Conservation (phyloP, 2,329 filamentous ascomycete species). For the Colletotrichum gloeosporioides region DNA sequence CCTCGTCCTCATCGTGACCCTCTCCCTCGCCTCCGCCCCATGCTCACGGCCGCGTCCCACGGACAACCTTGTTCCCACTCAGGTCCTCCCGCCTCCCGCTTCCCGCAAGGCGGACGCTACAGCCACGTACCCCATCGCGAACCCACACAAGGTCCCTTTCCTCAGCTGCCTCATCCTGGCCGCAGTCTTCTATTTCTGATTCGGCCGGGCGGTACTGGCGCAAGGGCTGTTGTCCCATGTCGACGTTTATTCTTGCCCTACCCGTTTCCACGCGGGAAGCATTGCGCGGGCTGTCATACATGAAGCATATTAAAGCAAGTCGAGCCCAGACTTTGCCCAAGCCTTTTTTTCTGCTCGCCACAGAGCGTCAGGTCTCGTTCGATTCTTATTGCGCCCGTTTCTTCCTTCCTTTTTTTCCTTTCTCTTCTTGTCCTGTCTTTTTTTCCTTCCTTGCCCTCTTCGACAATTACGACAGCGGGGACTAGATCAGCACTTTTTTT, state of each 20-base stretch:
- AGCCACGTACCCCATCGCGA: constrained; percentile 27
- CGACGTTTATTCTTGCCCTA: constrained; percentile 26
- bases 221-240: constrained; percentile 8
- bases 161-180: constrained; percentile 22
- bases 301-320: constrained; percentile 36
- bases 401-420: constrained; percentile 28
- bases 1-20: not conserved
- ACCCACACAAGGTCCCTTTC: constrained; percentile 22
- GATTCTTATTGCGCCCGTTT: constrained; percentile 20
- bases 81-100: constrained; percentile 20
- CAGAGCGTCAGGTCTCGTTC: constrained; percentile 16
- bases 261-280: constrained; percentile 10
- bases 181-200: constrained; percentile 18
- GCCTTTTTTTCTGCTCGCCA: constrained; percentile 13
- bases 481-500: constrained; percentile 10
- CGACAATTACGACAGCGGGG: constrained; percentile 11
- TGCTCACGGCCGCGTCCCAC: not conserved
- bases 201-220: not conserved
- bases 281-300: constrained; percentile 25
- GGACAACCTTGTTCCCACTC: constrained; percentile 5
- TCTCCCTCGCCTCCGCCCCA: not conserved
- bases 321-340: constrained; percentile 24
- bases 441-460: constrained; percentile 21
- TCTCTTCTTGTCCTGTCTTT: constrained; percentile 25
- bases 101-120: constrained; percentile 19